Conservation (phyloP, 257 asterid genomes). For the Rauvolfia tetraphylla region DNA sequence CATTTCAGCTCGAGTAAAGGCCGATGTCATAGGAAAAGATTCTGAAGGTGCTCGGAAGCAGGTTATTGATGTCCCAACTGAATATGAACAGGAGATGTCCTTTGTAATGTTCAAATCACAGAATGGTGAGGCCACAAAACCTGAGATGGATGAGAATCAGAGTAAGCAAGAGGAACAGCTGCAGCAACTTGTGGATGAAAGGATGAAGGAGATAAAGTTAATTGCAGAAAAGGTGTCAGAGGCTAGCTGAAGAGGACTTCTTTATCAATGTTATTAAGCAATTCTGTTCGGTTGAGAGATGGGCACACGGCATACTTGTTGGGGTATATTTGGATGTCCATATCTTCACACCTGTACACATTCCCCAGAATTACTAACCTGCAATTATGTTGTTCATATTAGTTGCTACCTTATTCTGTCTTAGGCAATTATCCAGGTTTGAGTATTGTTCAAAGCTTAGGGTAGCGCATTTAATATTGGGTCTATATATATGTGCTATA, state of each 20-base stretch:
- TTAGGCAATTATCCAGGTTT: neutral
- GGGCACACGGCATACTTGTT: neutral
- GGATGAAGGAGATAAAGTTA: slow-evolving; percentile 60
- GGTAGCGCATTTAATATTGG: no score
- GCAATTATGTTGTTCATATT: neutral
- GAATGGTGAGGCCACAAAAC: slow-evolving; percentile 33
- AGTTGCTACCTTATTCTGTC: neutral
- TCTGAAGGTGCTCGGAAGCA: slow-evolving; percentile 61
- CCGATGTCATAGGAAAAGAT: slow-evolving; percentile 75
- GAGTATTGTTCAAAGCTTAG: neutral
- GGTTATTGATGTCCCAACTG: slow-evolving; percentile 64
- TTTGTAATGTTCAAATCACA: slow-evolving; percentile 73
- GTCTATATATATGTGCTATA: neutral
- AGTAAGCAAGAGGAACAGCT: slow-evolving; percentile 59
- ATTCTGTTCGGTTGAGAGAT: neutral
- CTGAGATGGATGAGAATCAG: slow-evolving; percentile 47
- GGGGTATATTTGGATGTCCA: neutral
- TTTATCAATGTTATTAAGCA: neutral
- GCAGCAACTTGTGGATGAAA: slow-evolving; percentile 60
- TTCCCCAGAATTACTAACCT: slow-evolving; percentile 1
- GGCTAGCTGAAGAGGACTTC: slow-evolving; percentile 21
- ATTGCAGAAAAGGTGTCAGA: slow-evolving; percentile 59
- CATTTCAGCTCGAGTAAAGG: slow-evolving; percentile 54
- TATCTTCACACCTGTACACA: neutral
- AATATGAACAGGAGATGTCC: slow-evolving; percentile 62